Evolutionary conservation across 1,284 basidiomycete genomes (phyloP), one percentile per base, ranked within the genome.

Genomic region (Takashimella tepidaria): DNA sequence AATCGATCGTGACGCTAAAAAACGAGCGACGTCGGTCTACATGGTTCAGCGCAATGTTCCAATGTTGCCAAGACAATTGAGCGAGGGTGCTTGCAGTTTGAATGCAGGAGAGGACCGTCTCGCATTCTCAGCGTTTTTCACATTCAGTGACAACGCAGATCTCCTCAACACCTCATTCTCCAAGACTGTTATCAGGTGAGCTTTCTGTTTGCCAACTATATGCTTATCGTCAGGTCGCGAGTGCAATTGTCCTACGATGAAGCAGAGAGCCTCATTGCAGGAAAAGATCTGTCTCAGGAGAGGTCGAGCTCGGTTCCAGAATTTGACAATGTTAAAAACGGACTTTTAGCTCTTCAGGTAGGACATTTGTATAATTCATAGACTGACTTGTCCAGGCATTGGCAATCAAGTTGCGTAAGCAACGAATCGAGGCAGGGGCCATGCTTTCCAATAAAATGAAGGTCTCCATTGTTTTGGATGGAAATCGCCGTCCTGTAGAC

Each of bases 21-120:
- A 97, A 78, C 84, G 95, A 59, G 95, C 92, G 24, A 98, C 93
- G 2, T 92, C 89, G 63, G 96, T 98, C 48, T 97, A 97, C 71
- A 85, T 98, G 42, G 86, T 98, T 41, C 95, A 98, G 73, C 85
- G 92, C 45, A 85, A 88, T 25, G 92, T 98, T 10, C 92, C 93
- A 0, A 98, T 98, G 95, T 80, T 98, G 5, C 95, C 95, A 1
- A 91, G 92, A 23, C 80, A 85, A 10, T 79, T 98, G 41, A 89
- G 87, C 67, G 92, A 97, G 73, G 84, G 95, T 67, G 81, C 95
- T 21, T 98, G 96, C 79, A 93, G 89, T 76, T 82, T 98, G 49
- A 81, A 85, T 44, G 90, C 92, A 5, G 86, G 85, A 16, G 81
- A 85, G 60, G 95, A 98, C 59, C 86, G 93, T 54, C 82, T 98